Evolutionary conservation across 805 yeast genomes (phyloP).

Genomic region (Starmerella geochares): DNA sequence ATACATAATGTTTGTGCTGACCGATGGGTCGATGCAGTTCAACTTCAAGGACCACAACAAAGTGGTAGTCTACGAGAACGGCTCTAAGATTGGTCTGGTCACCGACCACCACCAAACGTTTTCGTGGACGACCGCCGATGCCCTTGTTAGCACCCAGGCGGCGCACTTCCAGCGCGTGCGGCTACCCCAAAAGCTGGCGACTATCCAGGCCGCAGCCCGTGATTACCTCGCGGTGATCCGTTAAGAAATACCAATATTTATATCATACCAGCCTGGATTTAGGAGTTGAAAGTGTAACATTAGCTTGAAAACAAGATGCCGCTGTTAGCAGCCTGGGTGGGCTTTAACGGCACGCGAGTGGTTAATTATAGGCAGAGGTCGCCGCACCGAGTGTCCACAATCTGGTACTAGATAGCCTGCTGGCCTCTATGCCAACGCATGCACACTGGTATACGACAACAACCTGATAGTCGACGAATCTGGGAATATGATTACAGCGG

Average conservation of each 20-base stretch:
- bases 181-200: constrained; percentile 14
- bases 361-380: too few species aligned
- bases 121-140: constrained; percentile 20
- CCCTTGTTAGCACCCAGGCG: constrained; percentile 12
- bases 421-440: too few species aligned
- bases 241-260: neutral
- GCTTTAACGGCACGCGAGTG: too few species aligned
- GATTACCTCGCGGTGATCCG: constrained; percentile 12
- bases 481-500: too few species aligned
- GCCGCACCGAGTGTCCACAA: too few species aligned
- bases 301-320: neutral
- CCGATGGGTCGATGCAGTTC: constrained; percentile 86
- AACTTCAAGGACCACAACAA: constrained; percentile 94
- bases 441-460: too few species aligned
- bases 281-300: too few species aligned
- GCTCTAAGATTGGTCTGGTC: constrained; percentile 67
- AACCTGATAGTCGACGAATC: too few species aligned
- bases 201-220: constrained; percentile 12
- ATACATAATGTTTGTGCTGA: constrained; percentile 83
- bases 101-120: constrained; percentile 30
- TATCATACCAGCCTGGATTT: neutral
- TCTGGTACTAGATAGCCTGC: too few species aligned
- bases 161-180: constrained; percentile 18
- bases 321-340: too few species aligned
- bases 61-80: constrained; percentile 65